phyloP scores from a whole-genome alignment of 225 moss, liverwort and hornwort species.

The Lunularia cruciata region DNA sequence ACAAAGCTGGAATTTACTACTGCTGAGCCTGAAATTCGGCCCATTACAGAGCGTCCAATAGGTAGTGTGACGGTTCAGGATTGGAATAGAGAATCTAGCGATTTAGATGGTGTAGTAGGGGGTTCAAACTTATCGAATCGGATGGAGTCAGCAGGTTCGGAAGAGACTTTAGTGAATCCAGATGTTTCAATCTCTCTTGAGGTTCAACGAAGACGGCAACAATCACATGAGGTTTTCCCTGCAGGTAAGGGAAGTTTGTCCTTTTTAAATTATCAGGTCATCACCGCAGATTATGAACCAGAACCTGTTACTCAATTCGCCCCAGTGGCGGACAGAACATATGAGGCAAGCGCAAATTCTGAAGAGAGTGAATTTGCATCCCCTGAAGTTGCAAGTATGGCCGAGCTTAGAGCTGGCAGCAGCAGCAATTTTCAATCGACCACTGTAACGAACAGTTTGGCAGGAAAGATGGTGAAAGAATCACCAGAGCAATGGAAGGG shows the following conservation, averaged over 20 bases:
- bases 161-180: neutral
- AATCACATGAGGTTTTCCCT: neutral
- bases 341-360: neutral
- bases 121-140: neutral
- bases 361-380: neutral
- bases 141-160: neutral
- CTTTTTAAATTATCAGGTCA: neutral
- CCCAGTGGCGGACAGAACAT: neutral
- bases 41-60: neutral
- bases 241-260: neutral
- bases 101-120: neutral
- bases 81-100: neutral
- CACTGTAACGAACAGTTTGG: too few relatives aligned
- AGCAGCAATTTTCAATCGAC: neutral
- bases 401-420: neutral
- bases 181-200: neutral
- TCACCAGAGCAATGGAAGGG: neutral
- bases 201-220: neutral
- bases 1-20: neutral
- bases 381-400: neutral
- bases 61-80: neutral
- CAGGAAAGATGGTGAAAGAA: too few relatives aligned
- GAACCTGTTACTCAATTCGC: neutral
- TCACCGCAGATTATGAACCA: slow-evolving; percentile 3
- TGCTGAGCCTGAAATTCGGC: neutral